Conservation (phyloP, 2,329 filamentous ascomycete species). For the Sarocladiaceae sp. region DNA sequence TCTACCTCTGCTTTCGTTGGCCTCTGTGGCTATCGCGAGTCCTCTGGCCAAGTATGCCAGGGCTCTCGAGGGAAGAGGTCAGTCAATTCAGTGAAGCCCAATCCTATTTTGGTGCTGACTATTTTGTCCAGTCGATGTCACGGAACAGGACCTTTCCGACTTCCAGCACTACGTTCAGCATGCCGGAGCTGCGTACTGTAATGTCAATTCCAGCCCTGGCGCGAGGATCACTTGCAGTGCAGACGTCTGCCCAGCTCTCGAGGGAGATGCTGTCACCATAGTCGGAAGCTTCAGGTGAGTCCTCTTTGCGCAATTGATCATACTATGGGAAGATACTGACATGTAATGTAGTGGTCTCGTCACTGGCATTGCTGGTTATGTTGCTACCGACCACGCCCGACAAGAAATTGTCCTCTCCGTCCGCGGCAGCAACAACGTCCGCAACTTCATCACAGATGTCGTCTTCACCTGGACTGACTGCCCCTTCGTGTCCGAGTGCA, state of each 20-base stretch:
- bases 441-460: constrained; percentile 57
- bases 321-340: background rate
- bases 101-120: background rate
- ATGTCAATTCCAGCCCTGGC: constrained; percentile 33
- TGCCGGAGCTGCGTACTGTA: constrained; percentile 48
- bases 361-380: constrained; percentile 44
- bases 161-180: constrained; percentile 47
- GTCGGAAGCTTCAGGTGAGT: constrained; percentile 21
- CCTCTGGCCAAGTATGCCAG: constrained; percentile 19
- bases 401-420: constrained; percentile 53
- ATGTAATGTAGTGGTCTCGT: constrained; percentile 25
- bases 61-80: constrained; percentile 28
- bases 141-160: constrained; percentile 26
- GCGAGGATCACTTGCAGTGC: constrained; percentile 35
- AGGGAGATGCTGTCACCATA: constrained; percentile 35
- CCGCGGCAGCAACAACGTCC: constrained; percentile 51
- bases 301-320: constrained; percentile 33
- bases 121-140: constrained; percentile 15
- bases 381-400: constrained; percentile 41
- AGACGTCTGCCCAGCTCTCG: constrained; percentile 36
- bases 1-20: constrained; percentile 15
- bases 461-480: constrained; percentile 24
- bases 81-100: constrained; percentile 6
- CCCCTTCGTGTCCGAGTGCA: constrained; percentile 34
- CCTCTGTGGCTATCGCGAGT: constrained; percentile 19